Evolutionary conservation across 495 filamentous ascomycete genomes (phyloP).

Genomic region (Tuber borchii): DNA sequence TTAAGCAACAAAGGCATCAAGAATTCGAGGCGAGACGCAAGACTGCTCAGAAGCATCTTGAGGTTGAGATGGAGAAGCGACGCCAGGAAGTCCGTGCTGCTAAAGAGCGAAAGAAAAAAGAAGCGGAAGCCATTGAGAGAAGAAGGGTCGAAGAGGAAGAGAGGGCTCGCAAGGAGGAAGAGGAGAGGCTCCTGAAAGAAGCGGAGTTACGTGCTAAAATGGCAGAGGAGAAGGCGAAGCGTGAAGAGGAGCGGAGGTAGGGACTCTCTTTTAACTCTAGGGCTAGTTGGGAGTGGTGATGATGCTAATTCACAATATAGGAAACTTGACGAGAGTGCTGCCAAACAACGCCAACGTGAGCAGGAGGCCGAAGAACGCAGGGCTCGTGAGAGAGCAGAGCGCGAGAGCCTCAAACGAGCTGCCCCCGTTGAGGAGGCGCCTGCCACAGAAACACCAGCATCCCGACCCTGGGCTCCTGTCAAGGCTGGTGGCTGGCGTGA

Average conservation of each 20-base stretch:
- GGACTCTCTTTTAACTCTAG: slow-evolving; percentile 39
- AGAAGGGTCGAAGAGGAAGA: slow-evolving; percentile 76
- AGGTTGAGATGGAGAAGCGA: slow-evolving; percentile 79
- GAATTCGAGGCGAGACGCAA: slow-evolving; percentile 91
- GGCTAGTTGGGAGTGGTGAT: slow-evolving; percentile 6
- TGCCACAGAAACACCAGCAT: slow-evolving; percentile 17
- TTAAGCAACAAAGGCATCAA: slow-evolving; percentile 79
- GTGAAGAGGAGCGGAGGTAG: slow-evolving; percentile 75
- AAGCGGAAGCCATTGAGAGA: slow-evolving; percentile 66
- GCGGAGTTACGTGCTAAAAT: slow-evolving; percentile 58
- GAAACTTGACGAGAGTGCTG: slow-evolving; percentile 60
- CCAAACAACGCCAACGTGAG: slow-evolving; percentile 61
- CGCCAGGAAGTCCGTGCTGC: slow-evolving; percentile 62
- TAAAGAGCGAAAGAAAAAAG: slow-evolving; percentile 68
- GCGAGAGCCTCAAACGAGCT: slow-evolving; percentile 25
- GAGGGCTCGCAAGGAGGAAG: slow-evolving; percentile 65
- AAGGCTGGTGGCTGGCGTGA: slow-evolving; percentile 35
- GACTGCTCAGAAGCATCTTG: slow-evolving; percentile 79
- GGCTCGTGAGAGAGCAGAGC: slow-evolving; percentile 47
- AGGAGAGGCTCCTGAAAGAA: slow-evolving; percentile 67
- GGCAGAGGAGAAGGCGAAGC: slow-evolving; percentile 68
- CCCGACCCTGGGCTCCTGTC: slow-evolving; percentile 19
- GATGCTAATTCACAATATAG: slow-evolving; percentile 43
- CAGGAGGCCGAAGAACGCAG: slow-evolving; percentile 60
- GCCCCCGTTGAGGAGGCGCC: slow-evolving; percentile 11